A percentile compares a stretch with the other conserved stretches of the same genome.
Evolutionary conservation across 2,329 filamentous ascomycete species (phyloP).

Genomic region (Sclerotiophoma versabilis): DNA sequence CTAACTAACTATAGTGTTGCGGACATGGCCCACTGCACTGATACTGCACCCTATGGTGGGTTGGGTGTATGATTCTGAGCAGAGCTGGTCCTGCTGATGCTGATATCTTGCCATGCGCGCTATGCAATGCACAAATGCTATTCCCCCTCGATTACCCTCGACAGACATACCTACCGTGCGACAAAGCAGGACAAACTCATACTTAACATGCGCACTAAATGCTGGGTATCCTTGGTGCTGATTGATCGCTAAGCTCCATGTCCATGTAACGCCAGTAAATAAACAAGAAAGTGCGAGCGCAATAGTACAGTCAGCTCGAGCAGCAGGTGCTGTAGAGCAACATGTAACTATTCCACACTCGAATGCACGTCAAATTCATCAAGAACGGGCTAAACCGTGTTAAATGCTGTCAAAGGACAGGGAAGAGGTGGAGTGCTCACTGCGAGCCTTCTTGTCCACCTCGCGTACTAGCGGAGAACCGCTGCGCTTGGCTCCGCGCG

Average conservation of each 20-base stretch:
- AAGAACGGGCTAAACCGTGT: slow-evolving; percentile 30
- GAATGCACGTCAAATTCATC: neutral
- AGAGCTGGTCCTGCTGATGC: neutral
- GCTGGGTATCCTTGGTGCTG: slow-evolving; percentile 14
- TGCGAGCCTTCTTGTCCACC: slow-evolving; percentile 35
- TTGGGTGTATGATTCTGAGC: neutral
- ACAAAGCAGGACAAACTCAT: slow-evolving; percentile 3
- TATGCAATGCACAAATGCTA: neutral
- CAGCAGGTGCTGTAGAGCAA: neutral
- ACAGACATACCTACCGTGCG: slow-evolving; percentile 1
- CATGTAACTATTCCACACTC: neutral
- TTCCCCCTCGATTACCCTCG: neutral
- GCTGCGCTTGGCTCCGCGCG: slow-evolving; percentile 48
- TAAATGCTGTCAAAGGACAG: slow-evolving; percentile 39
- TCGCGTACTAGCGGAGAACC: slow-evolving; percentile 40
- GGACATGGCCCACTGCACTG: neutral
- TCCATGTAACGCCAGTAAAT: slow-evolving; percentile 9
- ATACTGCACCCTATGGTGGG: neutral
- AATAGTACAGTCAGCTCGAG: neutral
- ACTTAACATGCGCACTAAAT: slow-evolving; percentile 7
- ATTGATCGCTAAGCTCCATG: slow-evolving; percentile 11
- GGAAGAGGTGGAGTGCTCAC: slow-evolving; percentile 25
- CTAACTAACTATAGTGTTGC: slow-evolving; percentile 3
- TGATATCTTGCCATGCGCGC: neutral
- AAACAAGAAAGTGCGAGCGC: neutral